phyloP scores from a whole-genome alignment of 1,284 basidiomycete genomes.

The Leccinum subrobustum region DNA sequence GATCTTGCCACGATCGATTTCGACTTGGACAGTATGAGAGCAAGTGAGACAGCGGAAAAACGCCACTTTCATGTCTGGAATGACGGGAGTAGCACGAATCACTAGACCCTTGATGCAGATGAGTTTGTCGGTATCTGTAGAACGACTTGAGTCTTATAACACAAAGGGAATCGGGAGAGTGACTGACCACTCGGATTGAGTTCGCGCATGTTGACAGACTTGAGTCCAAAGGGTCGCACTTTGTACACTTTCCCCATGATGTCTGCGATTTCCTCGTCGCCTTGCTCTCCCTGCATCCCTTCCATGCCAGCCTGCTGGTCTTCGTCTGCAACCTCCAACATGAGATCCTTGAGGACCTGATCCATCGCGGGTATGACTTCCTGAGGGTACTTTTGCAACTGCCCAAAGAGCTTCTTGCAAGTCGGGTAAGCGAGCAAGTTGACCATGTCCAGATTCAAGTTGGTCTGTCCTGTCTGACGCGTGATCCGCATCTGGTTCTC shows the following conservation, averaged over 20 bases:
- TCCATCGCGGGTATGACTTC: slow-evolving; percentile 98
- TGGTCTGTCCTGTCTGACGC: slow-evolving; percentile 88
- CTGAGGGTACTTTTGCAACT: slow-evolving; percentile 91
- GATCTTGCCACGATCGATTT: slow-evolving; percentile 96
- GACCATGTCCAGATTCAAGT: slow-evolving; percentile 87
- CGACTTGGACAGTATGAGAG: slow-evolving; percentile 91
- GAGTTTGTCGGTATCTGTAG: slow-evolving; percentile 93
- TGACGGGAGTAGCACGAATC: slow-evolving; percentile 95
- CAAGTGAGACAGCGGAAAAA: slow-evolving; percentile 99
- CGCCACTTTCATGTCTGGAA: slow-evolving; percentile 97
- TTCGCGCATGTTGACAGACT: slow-evolving; percentile 86
- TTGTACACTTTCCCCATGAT: slow-evolving; percentile 86
- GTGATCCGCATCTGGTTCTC: slow-evolving; percentile 84
- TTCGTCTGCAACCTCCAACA: slow-evolving; percentile 79
- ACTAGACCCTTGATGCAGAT: slow-evolving; percentile 95
- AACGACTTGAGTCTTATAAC: slow-evolving; percentile 1
- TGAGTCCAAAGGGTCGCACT: slow-evolving; percentile 86
- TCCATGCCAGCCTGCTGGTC: slow-evolving; percentile 68
- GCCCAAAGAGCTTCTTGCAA: slow-evolving; percentile 76
- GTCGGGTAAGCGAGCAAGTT: slow-evolving; percentile 91
- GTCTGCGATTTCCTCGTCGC: slow-evolving; percentile 77
- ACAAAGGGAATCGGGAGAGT: neutral
- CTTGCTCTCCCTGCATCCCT: slow-evolving; percentile 69
- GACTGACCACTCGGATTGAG: slow-evolving; percentile 82
- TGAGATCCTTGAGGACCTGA: slow-evolving; percentile 89